Conservation (phyloP, 257 asterid genomes). For the Eucommia ulmoides region DNA sequence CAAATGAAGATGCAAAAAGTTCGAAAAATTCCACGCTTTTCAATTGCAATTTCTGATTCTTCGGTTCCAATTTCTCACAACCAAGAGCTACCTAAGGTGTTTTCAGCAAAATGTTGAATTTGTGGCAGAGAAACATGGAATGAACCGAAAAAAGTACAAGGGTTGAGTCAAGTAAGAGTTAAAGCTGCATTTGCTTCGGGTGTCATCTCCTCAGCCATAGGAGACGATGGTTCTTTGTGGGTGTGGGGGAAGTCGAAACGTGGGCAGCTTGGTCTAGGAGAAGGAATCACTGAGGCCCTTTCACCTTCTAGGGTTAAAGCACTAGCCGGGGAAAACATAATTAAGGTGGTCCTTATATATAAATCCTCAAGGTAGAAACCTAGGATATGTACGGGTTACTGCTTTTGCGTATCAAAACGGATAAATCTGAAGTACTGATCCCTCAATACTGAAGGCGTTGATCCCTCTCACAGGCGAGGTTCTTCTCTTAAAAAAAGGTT, state of each 20-base stretch:
- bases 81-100: not conserved
- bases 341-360: constrained; percentile 64
- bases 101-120: not conserved
- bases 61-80: not conserved
- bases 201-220: constrained; percentile 64
- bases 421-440: too few relatives aligned
- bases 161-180: constrained; percentile 46
- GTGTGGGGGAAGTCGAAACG: constrained; percentile 97
- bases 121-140: constrained; percentile 57
- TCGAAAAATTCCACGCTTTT: too few relatives aligned
- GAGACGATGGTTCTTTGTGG: constrained; percentile 86
- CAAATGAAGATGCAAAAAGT: not conserved
- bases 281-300: constrained; percentile 41
- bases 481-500: too few relatives aligned
- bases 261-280: constrained; percentile 83
- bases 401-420: too few relatives aligned
- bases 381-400: too few relatives aligned
- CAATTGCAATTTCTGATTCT: not conserved
- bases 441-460: too few relatives aligned
- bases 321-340: constrained; percentile 55
- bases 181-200: constrained; percentile 73
- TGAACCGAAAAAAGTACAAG: constrained; percentile 61
- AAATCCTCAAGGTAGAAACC: constrained; percentile 45
- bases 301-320: constrained; percentile 59
- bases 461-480: too few relatives aligned